Percentiles rank a stretch among this genome's conserved stretches.
These are phyloP conservation scores for Vaccinium corymbosum DNA, from an alignment of 148 eudicot species.

Conservation along the genomic window DNA sequence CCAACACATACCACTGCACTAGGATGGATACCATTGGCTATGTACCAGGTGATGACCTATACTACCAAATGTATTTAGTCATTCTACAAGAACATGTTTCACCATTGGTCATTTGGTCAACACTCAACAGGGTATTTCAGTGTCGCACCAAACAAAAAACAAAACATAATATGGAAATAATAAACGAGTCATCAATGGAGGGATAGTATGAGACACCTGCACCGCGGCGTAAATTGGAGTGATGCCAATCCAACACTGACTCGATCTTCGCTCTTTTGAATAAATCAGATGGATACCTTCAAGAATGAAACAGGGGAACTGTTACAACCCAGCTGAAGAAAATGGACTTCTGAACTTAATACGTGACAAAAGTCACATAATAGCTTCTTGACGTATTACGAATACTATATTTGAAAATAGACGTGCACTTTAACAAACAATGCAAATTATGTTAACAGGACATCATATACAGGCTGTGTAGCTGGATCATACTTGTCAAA, in stretches of 20 bases:
- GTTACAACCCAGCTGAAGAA: slow-evolving; percentile 5
- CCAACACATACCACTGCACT: neutral
- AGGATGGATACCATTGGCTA: neutral
- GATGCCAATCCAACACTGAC: slow-evolving; percentile 98
- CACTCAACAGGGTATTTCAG: neutral
- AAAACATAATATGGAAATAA: neutral
- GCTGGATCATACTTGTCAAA: neutral
- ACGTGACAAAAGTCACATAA: neutral
- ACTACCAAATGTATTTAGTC: neutral
- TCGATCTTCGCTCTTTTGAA: slow-evolving; percentile 78
- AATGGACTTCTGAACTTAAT: neutral
- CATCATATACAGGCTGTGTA: neutral
- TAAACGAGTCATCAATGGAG: neutral
- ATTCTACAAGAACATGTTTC: neutral
- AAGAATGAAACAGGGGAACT: slow-evolving; percentile 1
- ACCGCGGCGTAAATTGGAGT: slow-evolving; percentile 76
- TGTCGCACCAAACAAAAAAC: neutral
- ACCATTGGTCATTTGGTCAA: neutral
- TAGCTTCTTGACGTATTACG: neutral
- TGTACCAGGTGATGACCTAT: neutral
- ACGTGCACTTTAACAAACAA: neutral
- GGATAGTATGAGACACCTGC: slow-evolving; percentile 43
- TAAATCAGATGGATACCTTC: slow-evolving; percentile 90
- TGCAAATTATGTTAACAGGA: neutral
- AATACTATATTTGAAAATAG: neutral